phyloP scores from a whole-genome alignment of 345 rosid species.

The Salix koriyanagi region DNA sequence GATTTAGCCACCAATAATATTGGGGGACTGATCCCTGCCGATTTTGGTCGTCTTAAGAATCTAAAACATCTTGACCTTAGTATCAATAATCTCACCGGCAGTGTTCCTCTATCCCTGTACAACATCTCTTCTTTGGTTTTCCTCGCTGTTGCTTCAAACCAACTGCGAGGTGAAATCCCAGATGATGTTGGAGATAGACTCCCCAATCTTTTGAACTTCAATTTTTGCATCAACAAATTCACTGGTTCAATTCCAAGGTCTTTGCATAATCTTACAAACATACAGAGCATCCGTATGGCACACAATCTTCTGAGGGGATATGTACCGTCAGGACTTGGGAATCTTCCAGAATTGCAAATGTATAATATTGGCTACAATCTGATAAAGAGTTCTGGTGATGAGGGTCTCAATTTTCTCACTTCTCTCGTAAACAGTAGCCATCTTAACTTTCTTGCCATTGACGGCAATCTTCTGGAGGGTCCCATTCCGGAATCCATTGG shows the following conservation, averaged over 20 bases:
- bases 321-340: conserved; percentile 29
- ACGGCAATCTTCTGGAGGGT: conserved; percentile 39
- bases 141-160: neutral
- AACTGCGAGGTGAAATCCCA: conserved; percentile 14
- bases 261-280: conserved; percentile 37
- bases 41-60: neutral
- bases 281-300: conserved; percentile 31
- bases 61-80: neutral
- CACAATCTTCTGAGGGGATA: conserved; percentile 35
- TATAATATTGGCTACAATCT: conserved; percentile 26
- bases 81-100: neutral
- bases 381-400: neutral
- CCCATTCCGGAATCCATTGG: conserved; percentile 41
- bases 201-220: conserved; percentile 37
- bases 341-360: conserved; percentile 34
- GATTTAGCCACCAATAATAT: neutral
- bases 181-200: conserved; percentile 33
- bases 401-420: conserved; percentile 32
- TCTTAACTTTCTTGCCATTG: conserved; percentile 37
- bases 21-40: neutral
- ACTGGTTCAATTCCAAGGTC: conserved; percentile 37
- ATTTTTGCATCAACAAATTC: conserved; percentile 40
- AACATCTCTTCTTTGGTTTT: neutral
- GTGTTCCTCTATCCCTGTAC: neutral
- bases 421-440: conserved; percentile 36